A percentile compares a stretch with the other conserved stretches of the same genome.
These are phyloP conservation scores for Cladosporium sp. DNA, from an alignment of 2,329 filamentous ascomycete species.

Conservation along the genomic window DNA sequence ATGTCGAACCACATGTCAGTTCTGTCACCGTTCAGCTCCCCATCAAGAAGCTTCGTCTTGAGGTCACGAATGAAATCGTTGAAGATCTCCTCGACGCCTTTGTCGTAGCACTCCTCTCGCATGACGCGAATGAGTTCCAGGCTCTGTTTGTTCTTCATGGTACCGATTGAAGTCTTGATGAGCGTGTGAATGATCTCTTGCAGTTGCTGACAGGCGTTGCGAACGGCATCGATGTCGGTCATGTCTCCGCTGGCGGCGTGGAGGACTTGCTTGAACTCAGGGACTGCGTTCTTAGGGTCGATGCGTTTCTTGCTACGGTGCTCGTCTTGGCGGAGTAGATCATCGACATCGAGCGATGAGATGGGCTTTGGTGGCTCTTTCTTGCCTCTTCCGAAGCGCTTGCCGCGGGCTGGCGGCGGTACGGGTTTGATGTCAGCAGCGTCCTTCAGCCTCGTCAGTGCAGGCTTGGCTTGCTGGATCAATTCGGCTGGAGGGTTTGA, in stretches of 20 bases:
- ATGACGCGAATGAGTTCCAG: slow-evolving; percentile 76
- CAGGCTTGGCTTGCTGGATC: slow-evolving; percentile 56
- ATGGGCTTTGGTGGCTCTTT: slow-evolving; percentile 73
- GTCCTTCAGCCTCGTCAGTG: slow-evolving; percentile 64
- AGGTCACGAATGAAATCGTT: slow-evolving; percentile 71
- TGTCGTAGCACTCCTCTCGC: slow-evolving; percentile 71
- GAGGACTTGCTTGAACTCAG: slow-evolving; percentile 84
- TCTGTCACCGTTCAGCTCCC: slow-evolving; percentile 72
- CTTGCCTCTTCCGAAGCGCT: slow-evolving; percentile 51
- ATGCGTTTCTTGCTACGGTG: slow-evolving; percentile 54
- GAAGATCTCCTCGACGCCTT: slow-evolving; percentile 75
- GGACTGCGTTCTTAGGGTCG: slow-evolving; percentile 73
- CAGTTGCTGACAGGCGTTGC: slow-evolving; percentile 73
- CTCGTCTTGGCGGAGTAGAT: slow-evolving; percentile 64
- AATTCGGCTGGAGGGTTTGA: slow-evolving; percentile 70
- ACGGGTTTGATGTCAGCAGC: slow-evolving; percentile 78
- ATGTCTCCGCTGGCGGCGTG: slow-evolving; percentile 48
- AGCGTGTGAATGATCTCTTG: slow-evolving; percentile 66
- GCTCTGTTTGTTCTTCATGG: slow-evolving; percentile 71
- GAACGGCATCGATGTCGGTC: slow-evolving; percentile 61
- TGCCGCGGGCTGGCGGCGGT: slow-evolving; percentile 50
- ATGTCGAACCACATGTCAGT: slow-evolving; percentile 81
- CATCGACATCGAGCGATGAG: slow-evolving; percentile 84
- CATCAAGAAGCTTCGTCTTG: slow-evolving; percentile 70
- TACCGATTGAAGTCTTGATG: slow-evolving; percentile 72